A percentile compares a stretch with the other conserved stretches of the same genome.
Conservation (phyloP, 305 asterid genomes). For the Solanum hybrid region DNA sequence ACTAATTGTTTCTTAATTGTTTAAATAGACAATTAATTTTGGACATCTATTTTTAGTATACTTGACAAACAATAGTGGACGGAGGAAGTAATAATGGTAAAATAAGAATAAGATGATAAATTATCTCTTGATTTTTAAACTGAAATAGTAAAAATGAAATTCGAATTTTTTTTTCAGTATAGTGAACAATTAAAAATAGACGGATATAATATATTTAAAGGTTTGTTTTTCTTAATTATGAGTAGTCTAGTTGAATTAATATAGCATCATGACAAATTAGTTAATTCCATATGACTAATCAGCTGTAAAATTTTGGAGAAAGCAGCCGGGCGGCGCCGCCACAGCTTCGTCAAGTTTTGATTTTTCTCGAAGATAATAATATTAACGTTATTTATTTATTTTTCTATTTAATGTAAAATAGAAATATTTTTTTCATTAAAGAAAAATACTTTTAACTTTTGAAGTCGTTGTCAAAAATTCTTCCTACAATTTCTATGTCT, state of each 20-base stretch:
- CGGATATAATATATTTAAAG: background rate
- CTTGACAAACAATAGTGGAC: too few species aligned
- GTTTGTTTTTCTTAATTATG: background rate
- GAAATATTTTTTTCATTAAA: too few species aligned
- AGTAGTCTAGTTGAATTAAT: background rate
- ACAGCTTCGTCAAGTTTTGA: background rate
- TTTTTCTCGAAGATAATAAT: background rate
- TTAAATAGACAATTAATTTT: too few species aligned
- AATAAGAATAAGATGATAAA: background rate
- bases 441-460: background rate
- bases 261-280: background rate
- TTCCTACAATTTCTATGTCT: background rate
- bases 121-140: background rate
- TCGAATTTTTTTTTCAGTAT: background rate
- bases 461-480: background rate
- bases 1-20: too few species aligned
- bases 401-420: too few species aligned
- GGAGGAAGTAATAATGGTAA: background rate
- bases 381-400: background rate
- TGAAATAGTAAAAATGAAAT: background rate
- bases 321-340: background rate
- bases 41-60: too few species aligned
- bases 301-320: background rate
- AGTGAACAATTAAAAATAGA: background rate
- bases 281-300: background rate